Base-by-base conservation (phyloP, 805 yeast genomes). In the Wickerhamiella brachini region DNA sequence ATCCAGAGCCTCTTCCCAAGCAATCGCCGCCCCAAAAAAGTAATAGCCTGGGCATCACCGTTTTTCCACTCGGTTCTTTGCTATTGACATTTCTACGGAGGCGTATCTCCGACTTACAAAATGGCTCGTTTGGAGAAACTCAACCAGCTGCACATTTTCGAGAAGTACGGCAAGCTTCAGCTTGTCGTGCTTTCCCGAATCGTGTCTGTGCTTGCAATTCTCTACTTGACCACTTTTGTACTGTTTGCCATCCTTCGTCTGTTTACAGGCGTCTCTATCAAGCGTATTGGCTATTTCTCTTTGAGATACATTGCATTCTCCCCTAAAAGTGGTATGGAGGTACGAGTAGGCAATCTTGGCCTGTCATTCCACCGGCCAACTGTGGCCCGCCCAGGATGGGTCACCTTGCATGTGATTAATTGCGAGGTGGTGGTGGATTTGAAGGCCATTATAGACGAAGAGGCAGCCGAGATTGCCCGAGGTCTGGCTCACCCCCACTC, bases 201-300 rank as follows among this genome's bases (percentile, higher is more conserved):
- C 18, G 50, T 57, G 6, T 56, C 61, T 53, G 49, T 56, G 39
- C 49, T 51, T 1, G 57, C 51, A 15, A 31, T 56, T 9, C 12
- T 52, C 21, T 66, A 66, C 51, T 50, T 68, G n/a, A 54, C 60
- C 13, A 61, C 72, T 26, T 65, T 69, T 23, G 64, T 64, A 49
- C 45, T 67, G 20, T 65, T 69, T 49, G 72, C 72, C 18, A 53
- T 68, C 38, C 54, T 69, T 18, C 63, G 73, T 13, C 55, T 68
- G 21, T 60, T 68, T 54, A 68, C 73, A 2, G 73, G 73, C 26
- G 56, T 69, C 45, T 67, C 71, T 26, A 65, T 69, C 55, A 68
- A 67, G 55, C 64, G 73, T 17, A 60, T 70, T 15, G 73, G 73
- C 41, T 69, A 69, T 57, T 59, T 69, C 51, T 64, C 66, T 18